Percentiles rank a stretch among this genome's conserved stretches.
Conservation (phyloP, 2,329 filamentous ascomycete species). For the Colletotrichum plurivorum region DNA sequence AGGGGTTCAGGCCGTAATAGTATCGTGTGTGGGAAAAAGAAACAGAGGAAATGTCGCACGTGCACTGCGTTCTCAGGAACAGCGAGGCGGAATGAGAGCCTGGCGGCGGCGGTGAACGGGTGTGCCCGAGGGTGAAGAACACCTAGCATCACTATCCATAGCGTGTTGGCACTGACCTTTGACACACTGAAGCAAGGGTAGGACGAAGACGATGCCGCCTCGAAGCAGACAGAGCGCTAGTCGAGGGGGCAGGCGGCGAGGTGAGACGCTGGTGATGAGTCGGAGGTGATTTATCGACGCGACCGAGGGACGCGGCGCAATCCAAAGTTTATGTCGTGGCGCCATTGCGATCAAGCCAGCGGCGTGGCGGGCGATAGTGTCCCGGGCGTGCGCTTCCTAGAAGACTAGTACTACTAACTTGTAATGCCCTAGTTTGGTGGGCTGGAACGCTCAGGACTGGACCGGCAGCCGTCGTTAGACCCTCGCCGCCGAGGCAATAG, state of each 20-base stretch:
- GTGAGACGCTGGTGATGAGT: slow-evolving; percentile 13
- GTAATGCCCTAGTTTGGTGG: too few relatives aligned
- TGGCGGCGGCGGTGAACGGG: slow-evolving; percentile 11
- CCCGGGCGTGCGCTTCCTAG: too few relatives aligned
- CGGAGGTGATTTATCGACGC: neutral
- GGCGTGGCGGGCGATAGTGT: slow-evolving; percentile 25
- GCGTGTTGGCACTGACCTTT: neutral
- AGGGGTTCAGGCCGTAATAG: slow-evolving; percentile 25
- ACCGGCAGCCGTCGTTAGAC: slow-evolving; percentile 5
- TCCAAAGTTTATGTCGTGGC: slow-evolving; percentile 17
- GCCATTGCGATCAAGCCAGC: slow-evolving; percentile 11
- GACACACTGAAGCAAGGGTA: slow-evolving; percentile 19
- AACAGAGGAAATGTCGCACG: neutral
- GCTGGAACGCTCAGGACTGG: slow-evolving; percentile 3
- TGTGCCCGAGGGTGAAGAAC: neutral
- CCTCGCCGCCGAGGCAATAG: slow-evolving; percentile 2
- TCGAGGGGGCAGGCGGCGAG: neutral
- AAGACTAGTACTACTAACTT: too few relatives aligned
- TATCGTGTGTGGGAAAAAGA: too few relatives aligned
- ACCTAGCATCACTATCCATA: neutral
- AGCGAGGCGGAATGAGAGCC: slow-evolving; percentile 4
- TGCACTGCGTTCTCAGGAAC: slow-evolving; percentile 34
- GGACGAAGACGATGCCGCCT: slow-evolving; percentile 4
- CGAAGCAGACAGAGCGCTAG: slow-evolving; percentile 22
- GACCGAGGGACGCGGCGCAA: slow-evolving; percentile 1